Conservation (phyloP, 345 rosid genomes). For the Dimocarpus longan region DNA sequence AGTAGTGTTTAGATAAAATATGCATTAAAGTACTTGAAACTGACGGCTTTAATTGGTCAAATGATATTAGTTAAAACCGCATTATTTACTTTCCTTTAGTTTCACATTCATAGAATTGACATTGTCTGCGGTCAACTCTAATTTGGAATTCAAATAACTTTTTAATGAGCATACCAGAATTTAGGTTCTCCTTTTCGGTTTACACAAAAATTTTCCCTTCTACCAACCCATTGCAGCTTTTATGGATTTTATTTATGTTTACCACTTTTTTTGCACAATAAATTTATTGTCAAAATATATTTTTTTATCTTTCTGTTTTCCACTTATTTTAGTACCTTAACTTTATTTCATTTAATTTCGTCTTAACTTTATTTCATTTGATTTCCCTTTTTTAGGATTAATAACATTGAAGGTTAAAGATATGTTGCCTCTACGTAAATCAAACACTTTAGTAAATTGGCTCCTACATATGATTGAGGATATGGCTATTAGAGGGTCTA, state of each 20-base stretch:
- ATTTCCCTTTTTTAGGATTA: background rate
- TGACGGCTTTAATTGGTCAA: background rate
- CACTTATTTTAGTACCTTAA: background rate
- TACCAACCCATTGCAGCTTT: background rate
- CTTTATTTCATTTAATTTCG: too few relatives aligned
- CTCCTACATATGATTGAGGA: too few relatives aligned
- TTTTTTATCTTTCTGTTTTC: background rate
- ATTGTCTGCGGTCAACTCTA: background rate
- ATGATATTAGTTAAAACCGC: background rate
- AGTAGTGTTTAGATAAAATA: background rate
- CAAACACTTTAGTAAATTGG: too few relatives aligned
- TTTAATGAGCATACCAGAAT: background rate
- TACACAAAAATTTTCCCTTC: background rate
- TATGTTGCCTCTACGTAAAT: too few relatives aligned
- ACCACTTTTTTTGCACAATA: background rate
- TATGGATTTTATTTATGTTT: background rate
- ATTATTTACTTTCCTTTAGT: background rate
- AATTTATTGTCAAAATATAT: too few relatives aligned
- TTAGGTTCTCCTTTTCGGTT: background rate
- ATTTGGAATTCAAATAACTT: too few relatives aligned
- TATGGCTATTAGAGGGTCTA: too few relatives aligned
- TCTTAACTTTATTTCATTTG: too few relatives aligned
- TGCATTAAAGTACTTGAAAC: background rate
- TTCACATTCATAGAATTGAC: background rate
- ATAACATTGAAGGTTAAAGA: too few relatives aligned